Base-by-base conservation (phyloP, 2,329 filamentous ascomycete species). In the Aspergillus terreus region DNA sequence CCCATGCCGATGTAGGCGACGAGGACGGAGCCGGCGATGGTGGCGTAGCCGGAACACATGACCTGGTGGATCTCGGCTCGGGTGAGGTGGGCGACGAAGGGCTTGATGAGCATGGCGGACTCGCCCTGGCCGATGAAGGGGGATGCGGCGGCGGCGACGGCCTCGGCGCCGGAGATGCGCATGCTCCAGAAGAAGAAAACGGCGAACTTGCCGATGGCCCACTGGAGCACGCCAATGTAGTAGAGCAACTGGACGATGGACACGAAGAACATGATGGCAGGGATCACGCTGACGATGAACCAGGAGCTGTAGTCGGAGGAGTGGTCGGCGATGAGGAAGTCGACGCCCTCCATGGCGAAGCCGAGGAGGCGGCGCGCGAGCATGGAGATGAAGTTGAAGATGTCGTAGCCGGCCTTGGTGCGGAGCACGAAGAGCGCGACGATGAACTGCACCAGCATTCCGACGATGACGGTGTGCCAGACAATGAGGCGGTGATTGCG, bases 91-190 rank as follows among this genome's bases (percentile, higher is more conserved):
- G 88, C 78, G 44, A 96, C 84, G 69, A 95, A 96, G 0, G 90
- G 90, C 49, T 85, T 85, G 71, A 96, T 90, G 64, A 96, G 76
- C 88, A 96, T 95, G 54, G 90, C 90, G 21, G 88, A 94, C 78
- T 96, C 92, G 65, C 92, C 91, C 76, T 95, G 91, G 7, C 92
- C 92, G 64, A 96, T 94, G 73, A 96, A 96, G 7, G 92, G 92
- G 1, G 91, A 95, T 9, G 92, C 91, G 32, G 92, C 88, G 32
- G 92, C 92, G 52, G 96, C 92, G 46, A 96, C 88, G n/a, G 92
- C 90, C 72, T 96, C 92, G 43, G 90, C 90, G 55, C 92, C 92
- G 4, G 90, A 95, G 5, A 96, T 90, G 47, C 83, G 82, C 72
- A 96, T 86, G 42, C 79, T 81, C 87, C 90, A 95, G 82, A 92